Percentiles rank a stretch among this genome's conserved stretches.
These are phyloP conservation scores for Tricholoma saponaceum DNA, from an alignment of 768 basidiomycete genomes.

Conservation along the genomic window DNA sequence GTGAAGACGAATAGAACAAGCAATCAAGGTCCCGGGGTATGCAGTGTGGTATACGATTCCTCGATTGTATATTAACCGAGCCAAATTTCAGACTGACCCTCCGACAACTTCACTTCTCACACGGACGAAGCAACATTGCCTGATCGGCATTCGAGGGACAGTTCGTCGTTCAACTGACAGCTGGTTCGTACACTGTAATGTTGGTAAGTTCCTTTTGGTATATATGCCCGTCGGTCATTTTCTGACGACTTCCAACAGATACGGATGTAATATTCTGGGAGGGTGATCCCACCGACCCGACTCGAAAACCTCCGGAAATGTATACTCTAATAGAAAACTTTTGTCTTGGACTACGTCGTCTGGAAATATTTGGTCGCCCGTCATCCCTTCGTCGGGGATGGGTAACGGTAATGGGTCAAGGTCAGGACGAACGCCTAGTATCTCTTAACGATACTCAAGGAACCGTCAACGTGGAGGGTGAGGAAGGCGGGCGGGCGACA, in stretches of 20 bases:
- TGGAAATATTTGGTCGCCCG: constrained; percentile 83
- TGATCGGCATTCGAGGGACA: constrained; percentile 97
- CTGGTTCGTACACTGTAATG: constrained; percentile 98
- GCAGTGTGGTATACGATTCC: constrained; percentile 20
- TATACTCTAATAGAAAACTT: constrained; percentile 97
- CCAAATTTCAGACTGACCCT: constrained; percentile 54
- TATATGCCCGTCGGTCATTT: constrained; percentile 10
- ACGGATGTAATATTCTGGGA: constrained; percentile 98
- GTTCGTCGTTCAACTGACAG: constrained; percentile 92
- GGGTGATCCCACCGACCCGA: constrained; percentile 81
- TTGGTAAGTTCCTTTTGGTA: constrained; percentile 53
- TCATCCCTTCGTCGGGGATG: constrained; percentile 81
- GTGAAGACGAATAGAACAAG: constrained; percentile 82
- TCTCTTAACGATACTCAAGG: constrained; percentile 24
- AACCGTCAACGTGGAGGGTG: constrained; percentile 34
- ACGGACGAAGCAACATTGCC: constrained; percentile 91
- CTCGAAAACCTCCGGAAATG: constrained; percentile 90
- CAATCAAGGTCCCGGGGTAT: constrained; percentile 73
- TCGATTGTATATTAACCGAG: constrained; percentile 6
- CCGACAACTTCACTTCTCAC: constrained; percentile 84
- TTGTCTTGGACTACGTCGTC: constrained; percentile 86
- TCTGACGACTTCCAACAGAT: constrained; percentile 41
- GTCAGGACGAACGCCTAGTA: constrained; percentile 52
- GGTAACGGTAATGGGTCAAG: constrained; percentile 78
- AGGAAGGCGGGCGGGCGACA: constrained; percentile 38